These are phyloP conservation scores for Peronospora belbahrii DNA, from an alignment of 352 stramenopile genomes.

Conservation along the genomic window DNA sequence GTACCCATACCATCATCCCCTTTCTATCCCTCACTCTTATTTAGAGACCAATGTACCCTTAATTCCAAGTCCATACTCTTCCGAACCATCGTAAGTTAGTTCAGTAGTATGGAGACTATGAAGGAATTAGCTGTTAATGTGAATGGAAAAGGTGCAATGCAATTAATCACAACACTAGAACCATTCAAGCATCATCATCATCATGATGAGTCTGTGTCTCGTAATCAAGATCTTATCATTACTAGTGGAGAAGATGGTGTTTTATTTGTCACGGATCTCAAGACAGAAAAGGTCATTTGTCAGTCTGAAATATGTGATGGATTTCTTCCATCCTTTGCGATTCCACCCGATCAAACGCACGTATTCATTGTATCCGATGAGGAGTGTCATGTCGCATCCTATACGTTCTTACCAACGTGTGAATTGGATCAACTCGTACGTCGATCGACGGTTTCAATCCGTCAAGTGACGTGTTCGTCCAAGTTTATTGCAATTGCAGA, in stretches of 20 bases:
- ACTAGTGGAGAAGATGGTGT: conserved; percentile 76
- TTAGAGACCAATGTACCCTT: neutral
- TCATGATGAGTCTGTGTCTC: too few species aligned
- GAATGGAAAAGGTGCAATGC: conserved; percentile 59
- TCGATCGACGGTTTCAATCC: conserved; percentile 67
- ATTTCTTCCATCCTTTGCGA: conserved; percentile 56
- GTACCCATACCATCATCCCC: too few species aligned
- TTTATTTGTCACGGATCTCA: conserved; percentile 66
- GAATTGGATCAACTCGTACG: conserved; percentile 53
- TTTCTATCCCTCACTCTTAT: too few species aligned
- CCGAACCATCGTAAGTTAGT: too few species aligned
- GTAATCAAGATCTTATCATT: conserved; percentile 49
- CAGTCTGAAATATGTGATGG: conserved; percentile 50
- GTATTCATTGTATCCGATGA: conserved; percentile 64
- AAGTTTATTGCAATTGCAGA: conserved; percentile 63
- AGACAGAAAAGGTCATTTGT: conserved; percentile 38
- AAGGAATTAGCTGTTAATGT: conserved; percentile 73
- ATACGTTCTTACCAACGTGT: conserved; percentile 46
- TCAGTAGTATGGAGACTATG: conserved; percentile 50
- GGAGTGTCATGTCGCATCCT: conserved; percentile 61
- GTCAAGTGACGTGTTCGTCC: conserved; percentile 53
- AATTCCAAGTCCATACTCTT: neutral
- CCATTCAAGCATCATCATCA: too few species aligned
- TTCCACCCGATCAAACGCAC: conserved; percentile 57
- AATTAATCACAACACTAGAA: conserved; percentile 30